A percentile compares a stretch with the other conserved stretches of the same genome.
Conservation (phyloP, 495 filamentous ascomycete species). For the Xylaria curta region DNA sequence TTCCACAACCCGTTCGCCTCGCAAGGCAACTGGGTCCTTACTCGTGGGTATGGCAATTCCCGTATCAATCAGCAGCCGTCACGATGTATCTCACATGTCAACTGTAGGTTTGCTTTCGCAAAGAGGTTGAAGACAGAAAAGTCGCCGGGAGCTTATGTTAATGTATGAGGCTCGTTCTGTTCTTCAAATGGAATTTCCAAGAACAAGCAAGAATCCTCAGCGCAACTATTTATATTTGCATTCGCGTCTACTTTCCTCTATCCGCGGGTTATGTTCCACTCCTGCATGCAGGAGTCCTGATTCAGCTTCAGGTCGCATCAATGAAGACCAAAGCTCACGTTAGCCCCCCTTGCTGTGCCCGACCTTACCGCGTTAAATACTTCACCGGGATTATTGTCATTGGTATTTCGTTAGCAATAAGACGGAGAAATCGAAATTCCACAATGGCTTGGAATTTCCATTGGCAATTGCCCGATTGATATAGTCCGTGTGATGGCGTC, state of each 20-base stretch:
- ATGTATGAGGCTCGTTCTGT: not conserved
- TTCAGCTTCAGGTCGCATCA: conserved; percentile 5
- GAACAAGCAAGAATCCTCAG: not conserved
- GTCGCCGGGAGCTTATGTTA: conserved; percentile 5
- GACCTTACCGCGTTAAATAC: not conserved
- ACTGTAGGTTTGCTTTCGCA: not conserved
- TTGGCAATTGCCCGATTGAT: conserved; percentile 6
- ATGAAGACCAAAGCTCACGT: conserved; percentile 4
- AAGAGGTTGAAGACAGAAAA: not conserved
- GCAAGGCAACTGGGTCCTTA: conserved; percentile 7
- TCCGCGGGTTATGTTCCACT: not conserved
- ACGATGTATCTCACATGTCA: not conserved
- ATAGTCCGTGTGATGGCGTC: not conserved
- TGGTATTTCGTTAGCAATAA: conserved; percentile 5
- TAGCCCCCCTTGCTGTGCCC: not conserved
- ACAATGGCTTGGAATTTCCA: conserved; percentile 1
- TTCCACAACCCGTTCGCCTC: not conserved
- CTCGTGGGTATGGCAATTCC: not conserved
- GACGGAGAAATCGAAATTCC: conserved; percentile 8
- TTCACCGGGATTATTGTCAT: not conserved
- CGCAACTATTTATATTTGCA: not conserved
- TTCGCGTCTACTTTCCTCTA: not conserved
- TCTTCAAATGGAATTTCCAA: conserved; percentile 9
- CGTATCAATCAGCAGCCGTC: not conserved
- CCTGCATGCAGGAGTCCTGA: conserved; percentile 9